Evolutionary conservation across 441 rosid genomes (phyloP).

Genomic region (Flueggea neowawraea): DNA sequence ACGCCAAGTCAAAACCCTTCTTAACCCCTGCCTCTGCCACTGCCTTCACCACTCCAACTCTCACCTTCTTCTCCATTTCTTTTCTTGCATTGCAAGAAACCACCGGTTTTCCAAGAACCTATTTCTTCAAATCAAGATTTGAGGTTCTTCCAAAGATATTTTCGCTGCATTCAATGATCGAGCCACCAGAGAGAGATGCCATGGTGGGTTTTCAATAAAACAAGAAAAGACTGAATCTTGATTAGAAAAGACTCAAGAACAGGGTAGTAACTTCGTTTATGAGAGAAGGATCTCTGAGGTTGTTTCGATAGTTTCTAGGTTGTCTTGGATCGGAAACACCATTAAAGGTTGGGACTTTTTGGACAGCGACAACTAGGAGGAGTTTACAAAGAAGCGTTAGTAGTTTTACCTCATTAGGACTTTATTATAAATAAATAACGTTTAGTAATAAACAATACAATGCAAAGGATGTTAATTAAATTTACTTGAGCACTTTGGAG

Average conservation of each 20-base stretch:
- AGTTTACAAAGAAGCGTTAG: slow-evolving; percentile 6
- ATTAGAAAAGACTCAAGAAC: slow-evolving; percentile 1
- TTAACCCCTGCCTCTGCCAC: slow-evolving; percentile 20
- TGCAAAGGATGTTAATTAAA: no score
- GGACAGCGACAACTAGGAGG: neutral
- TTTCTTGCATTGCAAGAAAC: slow-evolving; percentile 25
- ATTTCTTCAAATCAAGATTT: slow-evolving; percentile 18
- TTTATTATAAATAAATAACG: no score
- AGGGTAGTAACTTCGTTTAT: neutral
- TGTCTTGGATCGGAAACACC: slow-evolving; percentile 27
- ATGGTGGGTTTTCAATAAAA: slow-evolving; percentile 14
- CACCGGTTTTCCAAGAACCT: slow-evolving; percentile 16
- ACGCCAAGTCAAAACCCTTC: slow-evolving; percentile 21
- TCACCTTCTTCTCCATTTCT: slow-evolving; percentile 8
- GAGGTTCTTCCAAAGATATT: slow-evolving; percentile 15
- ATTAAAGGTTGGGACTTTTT: slow-evolving; percentile 14
- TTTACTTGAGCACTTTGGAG: no score
- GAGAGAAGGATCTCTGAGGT: neutral
- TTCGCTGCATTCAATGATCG: slow-evolving; percentile 19
- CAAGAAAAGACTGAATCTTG: neutral
- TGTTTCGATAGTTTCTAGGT: slow-evolving; percentile 2
- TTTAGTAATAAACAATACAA: no score
- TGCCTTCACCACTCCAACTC: slow-evolving; percentile 31
- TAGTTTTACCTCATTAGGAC: no score
- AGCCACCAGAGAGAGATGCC: slow-evolving; percentile 35